A percentile compares a stretch with the other conserved stretches of the same genome.
These are phyloP conservation scores for Picea sitchensis DNA, from an alignment of 75 land plant genomes.

Conservation along the genomic window DNA sequence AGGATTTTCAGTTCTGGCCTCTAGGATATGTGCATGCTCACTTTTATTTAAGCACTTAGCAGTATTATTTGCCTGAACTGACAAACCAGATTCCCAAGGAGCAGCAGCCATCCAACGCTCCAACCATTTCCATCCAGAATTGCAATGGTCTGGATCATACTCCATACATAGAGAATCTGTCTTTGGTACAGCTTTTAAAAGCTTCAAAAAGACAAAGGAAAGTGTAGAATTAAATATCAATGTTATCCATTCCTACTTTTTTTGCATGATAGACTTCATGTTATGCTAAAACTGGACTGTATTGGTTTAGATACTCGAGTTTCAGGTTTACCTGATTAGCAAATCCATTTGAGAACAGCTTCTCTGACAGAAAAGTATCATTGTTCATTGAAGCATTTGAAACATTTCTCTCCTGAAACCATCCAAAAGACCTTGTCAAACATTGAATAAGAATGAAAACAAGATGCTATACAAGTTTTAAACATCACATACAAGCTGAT, in stretches of 20 bases:
- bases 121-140: slow-evolving; percentile 62
- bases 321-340: slow-evolving; percentile 43
- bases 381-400: slow-evolving; percentile 10
- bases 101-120: slow-evolving; percentile 57
- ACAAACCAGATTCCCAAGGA: slow-evolving; percentile 5
- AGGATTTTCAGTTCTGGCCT: not conserved
- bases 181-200: slow-evolving; percentile 42
- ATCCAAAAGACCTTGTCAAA: not conserved
- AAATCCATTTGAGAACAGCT: slow-evolving; percentile 49
- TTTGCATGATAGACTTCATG: not conserved
- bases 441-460: not conserved
- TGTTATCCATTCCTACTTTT: not conserved
- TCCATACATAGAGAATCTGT: slow-evolving; percentile 29
- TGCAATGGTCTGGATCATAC: slow-evolving; percentile 36
- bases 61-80: slow-evolving; percentile 3
- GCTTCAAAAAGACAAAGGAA: slow-evolving; percentile 17
- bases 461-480: not conserved
- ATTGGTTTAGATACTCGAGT: not conserved
- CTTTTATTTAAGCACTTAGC: slow-evolving; percentile 3
- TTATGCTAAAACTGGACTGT: not conserved
- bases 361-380: slow-evolving; percentile 20
- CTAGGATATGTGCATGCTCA: not conserved
- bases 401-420: slow-evolving; percentile 25
- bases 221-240: not conserved
- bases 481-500: not conserved